Evolutionary conservation across 1,284 basidiomycete genomes (phyloP).

Genomic region (Rhodotorula sp.): DNA sequence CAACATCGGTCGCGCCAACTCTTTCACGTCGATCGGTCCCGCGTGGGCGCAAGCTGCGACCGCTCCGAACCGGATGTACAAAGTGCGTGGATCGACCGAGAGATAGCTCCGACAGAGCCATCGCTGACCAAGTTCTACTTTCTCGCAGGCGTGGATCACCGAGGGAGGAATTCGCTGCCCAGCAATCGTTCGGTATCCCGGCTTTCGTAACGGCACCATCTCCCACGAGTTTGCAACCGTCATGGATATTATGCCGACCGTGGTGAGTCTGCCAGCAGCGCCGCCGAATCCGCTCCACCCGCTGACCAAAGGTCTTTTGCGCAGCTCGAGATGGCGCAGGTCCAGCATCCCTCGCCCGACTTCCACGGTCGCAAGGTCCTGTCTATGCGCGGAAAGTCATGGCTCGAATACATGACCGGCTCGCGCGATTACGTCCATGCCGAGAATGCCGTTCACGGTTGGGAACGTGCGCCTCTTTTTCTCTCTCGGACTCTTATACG

Average conservation of each 20-base stretch:
- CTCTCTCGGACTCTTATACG: neutral
- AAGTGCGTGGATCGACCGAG: neutral
- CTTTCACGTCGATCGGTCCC: conserved; percentile 5
- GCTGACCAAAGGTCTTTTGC: neutral
- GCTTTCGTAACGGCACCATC: conserved; percentile 2
- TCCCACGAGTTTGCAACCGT: conserved; percentile 2
- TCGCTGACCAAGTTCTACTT: neutral
- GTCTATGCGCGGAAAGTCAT: neutral
- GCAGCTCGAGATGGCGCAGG: conserved; percentile 5
- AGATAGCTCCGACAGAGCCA: neutral
- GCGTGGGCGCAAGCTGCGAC: conserved; percentile 5
- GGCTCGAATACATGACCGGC: neutral
- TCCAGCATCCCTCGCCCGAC: neutral
- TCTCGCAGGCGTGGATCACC: conserved; percentile 5
- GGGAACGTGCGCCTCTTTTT: neutral
- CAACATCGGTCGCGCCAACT: conserved; percentile 6
- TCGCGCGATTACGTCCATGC: neutral
- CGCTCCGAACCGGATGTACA: conserved; percentile 8
- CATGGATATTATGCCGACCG: conserved; percentile 6
- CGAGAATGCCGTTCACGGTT: conserved; percentile 8
- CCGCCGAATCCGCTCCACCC: neutral
- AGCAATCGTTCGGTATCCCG: conserved; percentile 1
- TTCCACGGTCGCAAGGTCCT: conserved; percentile 4
- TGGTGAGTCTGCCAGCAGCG: neutral
- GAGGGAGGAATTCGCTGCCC: conserved; percentile 7